These are phyloP conservation scores for Daldinia caldariorum DNA, from an alignment of 495 filamentous ascomycete species.

Conservation along the genomic window DNA sequence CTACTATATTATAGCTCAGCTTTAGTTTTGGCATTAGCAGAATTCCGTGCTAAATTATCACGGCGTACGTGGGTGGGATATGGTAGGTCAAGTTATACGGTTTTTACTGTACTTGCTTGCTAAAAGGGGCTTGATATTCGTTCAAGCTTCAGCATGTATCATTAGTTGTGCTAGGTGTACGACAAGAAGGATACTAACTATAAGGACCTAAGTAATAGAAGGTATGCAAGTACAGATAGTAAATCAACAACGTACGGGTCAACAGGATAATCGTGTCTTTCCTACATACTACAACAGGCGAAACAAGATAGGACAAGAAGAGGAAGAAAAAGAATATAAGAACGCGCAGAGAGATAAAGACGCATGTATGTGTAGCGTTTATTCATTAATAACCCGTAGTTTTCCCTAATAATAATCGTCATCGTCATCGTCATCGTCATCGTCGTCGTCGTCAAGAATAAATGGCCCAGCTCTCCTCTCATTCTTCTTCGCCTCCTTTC, in stretches of 20 bases:
- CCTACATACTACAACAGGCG: neutral
- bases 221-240: neutral
- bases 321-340: neutral
- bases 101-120: too few relatives aligned
- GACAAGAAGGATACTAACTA: neutral
- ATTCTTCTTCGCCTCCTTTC: conserved; percentile 23
- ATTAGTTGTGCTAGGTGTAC: too few relatives aligned
- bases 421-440: conserved; percentile 47
- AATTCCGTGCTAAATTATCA: too few relatives aligned
- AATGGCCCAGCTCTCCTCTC: conserved; percentile 5
- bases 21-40: too few relatives aligned
- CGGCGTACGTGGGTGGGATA: too few relatives aligned
- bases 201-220: neutral
- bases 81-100: too few relatives aligned
- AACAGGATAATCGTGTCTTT: neutral
- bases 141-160: too few relatives aligned
- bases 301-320: neutral
- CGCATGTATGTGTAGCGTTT: neutral
- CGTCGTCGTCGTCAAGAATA: conserved; percentile 36
- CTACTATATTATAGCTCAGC: too few relatives aligned
- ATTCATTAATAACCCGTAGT: conserved; percentile 28
- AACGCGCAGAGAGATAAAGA: neutral
- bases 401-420: conserved; percentile 36
- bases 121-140: too few relatives aligned
- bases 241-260: too few relatives aligned